phyloP scores from a whole-genome alignment of 176 grass and related monocot genomes.

The Oryza brachyantha region DNA sequence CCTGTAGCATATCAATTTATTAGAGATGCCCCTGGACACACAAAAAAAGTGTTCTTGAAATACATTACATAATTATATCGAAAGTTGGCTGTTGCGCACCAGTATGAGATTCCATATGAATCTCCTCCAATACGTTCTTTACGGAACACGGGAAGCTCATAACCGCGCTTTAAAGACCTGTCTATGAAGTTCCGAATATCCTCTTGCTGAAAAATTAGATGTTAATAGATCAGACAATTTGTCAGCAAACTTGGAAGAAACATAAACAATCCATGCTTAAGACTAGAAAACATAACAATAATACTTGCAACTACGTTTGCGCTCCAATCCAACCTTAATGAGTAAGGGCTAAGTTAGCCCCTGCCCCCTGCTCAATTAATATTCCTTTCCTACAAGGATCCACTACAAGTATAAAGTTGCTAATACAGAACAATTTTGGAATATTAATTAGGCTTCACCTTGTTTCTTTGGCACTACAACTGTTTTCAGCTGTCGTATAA shows the following conservation, averaged over 20 bases:
- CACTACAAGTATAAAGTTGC: neutral
- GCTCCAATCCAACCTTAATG: neutral
- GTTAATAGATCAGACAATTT: conserved; percentile 14
- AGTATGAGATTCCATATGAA: conserved; percentile 90
- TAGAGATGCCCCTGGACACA: conserved; percentile 13
- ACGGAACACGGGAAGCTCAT: conserved; percentile 61
- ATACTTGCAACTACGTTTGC: conserved; percentile 8
- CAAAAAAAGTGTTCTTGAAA: conserved; percentile 4
- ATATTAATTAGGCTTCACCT: neutral
- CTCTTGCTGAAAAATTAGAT: conserved; percentile 77
- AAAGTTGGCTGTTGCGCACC: conserved; percentile 51
- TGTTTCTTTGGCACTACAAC: neutral
- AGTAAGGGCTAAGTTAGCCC: neutral
- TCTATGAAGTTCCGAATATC: conserved; percentile 89
- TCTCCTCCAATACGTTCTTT: conserved; percentile 89
- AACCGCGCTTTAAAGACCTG: conserved; percentile 73
- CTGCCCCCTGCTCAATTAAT: neutral
- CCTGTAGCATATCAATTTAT: conserved; percentile 49
- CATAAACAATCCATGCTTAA: neutral
- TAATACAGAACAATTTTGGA: neutral
- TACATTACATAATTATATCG: neutral
- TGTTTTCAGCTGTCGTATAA: neutral
- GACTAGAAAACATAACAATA: neutral
- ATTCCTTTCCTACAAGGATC: neutral
- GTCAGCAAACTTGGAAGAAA: conserved; percentile 7